Conservation (phyloP, 1,284 basidiomycete species). For the Psilocybe mexicana region DNA sequence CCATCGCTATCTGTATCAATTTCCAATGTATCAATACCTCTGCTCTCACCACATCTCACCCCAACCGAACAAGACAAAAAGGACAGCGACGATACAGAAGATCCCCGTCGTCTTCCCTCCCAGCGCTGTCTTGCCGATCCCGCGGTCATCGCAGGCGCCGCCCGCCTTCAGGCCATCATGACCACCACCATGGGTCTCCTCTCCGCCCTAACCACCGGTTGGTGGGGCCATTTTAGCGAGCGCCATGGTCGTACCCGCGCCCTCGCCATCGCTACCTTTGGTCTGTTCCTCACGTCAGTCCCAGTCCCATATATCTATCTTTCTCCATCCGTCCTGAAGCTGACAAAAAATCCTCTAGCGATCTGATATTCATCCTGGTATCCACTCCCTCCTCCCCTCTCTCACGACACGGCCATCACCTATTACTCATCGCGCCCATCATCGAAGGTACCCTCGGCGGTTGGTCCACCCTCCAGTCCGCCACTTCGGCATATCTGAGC, state of each 20-base stretch:
- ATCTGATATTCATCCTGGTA: constrained; percentile 76
- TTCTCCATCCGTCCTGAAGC: constrained; percentile 6
- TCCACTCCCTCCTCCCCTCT: constrained; percentile 69
- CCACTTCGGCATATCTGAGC: constrained; percentile 82
- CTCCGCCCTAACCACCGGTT: constrained; percentile 82
- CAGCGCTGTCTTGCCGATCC: constrained; percentile 60
- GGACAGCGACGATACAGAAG: constrained; percentile 43
- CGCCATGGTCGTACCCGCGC: constrained; percentile 76
- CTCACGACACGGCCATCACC: constrained; percentile 64
- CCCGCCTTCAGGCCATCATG: constrained; percentile 68
- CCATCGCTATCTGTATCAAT: constrained; percentile 5
- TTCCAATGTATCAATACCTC: constrained; percentile 15
- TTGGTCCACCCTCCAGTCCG: constrained; percentile 79
- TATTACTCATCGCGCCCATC: constrained; percentile 80
- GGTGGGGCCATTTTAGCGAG: constrained; percentile 87
- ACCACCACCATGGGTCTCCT: constrained; percentile 80
- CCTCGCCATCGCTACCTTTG: constrained; percentile 68
- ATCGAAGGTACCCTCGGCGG: constrained; percentile 87
- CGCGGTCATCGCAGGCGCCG: constrained; percentile 65
- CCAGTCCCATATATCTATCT: neutral
- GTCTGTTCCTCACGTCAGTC: constrained; percentile 75
- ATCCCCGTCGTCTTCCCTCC: constrained; percentile 52
- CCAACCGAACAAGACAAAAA: constrained; percentile 15
- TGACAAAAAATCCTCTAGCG: constrained; percentile 43
- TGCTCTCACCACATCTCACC: neutral